Evolutionary conservation across 495 filamentous ascomycete species (phyloP).

Genomic region (Aspergillus baeticus): DNA sequence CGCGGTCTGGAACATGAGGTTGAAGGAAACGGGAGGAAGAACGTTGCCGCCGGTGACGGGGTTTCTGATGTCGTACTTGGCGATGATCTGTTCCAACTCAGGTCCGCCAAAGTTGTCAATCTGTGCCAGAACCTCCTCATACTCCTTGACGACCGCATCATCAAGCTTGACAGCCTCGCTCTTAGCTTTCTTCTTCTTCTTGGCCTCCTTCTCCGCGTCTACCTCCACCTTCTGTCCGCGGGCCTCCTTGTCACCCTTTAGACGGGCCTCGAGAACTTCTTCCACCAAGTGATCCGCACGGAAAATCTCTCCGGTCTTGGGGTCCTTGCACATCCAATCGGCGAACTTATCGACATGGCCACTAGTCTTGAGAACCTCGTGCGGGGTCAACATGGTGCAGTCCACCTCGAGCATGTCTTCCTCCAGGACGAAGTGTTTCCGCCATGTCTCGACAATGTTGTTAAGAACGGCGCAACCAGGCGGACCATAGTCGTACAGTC

Average conservation of each 20-base stretch:
- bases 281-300: constrained; percentile 95
- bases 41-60: constrained; percentile 59
- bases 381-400: constrained; percentile 80
- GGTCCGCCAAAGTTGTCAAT: constrained; percentile 69
- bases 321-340: constrained; percentile 99
- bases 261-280: constrained; percentile 78
- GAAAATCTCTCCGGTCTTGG: constrained; percentile 94
- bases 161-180: constrained; percentile 61
- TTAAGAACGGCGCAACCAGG: constrained; percentile 76
- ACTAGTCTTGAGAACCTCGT: constrained; percentile 90
- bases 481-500: constrained; percentile 84
- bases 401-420: constrained; percentile 92
- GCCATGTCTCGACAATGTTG: constrained; percentile 88
- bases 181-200: constrained; percentile 65
- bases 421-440: constrained; percentile 87
- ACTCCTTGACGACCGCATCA: constrained; percentile 62
- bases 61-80: constrained; percentile 65
- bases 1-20: constrained; percentile 73
- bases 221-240: constrained; percentile 68
- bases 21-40: constrained; percentile 65
- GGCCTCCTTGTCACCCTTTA: constrained; percentile 79
- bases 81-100: constrained; percentile 62
- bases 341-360: constrained; percentile 98
- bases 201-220: constrained; percentile 62
- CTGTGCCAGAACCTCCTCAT: constrained; percentile 68